These are phyloP conservation scores for Plantago coronopus DNA, from an alignment of 305 asterid species.

Conservation along the genomic window DNA sequence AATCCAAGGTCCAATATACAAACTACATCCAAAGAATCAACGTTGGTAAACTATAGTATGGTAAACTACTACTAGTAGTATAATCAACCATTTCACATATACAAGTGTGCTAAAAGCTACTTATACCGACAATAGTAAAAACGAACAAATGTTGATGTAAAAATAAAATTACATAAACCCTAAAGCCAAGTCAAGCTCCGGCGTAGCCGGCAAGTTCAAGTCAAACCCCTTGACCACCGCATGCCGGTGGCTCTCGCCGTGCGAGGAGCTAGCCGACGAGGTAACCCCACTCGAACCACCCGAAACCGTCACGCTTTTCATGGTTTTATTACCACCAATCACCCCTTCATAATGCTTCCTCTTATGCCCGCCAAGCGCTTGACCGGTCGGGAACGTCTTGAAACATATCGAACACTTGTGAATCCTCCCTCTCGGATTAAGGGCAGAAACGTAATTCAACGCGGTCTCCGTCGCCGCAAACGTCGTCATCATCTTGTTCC, in stretches of 20 bases:
- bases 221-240: conserved; percentile 37
- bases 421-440: conserved; percentile 50
- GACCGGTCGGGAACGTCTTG: conserved; percentile 63
- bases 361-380: conserved; percentile 87
- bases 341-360: conserved; percentile 74
- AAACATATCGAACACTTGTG: conserved; percentile 69
- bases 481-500: conserved; percentile 1
- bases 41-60: too few relatives aligned
- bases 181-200: conserved; percentile 30
- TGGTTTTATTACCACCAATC: conserved; percentile 42
- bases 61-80: too few relatives aligned
- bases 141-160: not conserved
- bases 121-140: too few relatives aligned
- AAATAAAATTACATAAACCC: not conserved
- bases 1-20: too few relatives aligned
- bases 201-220: conserved; percentile 50
- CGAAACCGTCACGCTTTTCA: conserved; percentile 6
- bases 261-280: conserved; percentile 26
- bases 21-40: too few relatives aligned
- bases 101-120: too few relatives aligned
- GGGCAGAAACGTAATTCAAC: conserved; percentile 23
- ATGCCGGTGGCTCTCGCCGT: conserved; percentile 24
- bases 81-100: too few relatives aligned
- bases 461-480: conserved; percentile 23
- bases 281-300: conserved; percentile 22